These are phyloP conservation scores for Ustilago loliicola DNA, from an alignment of 1,284 basidiomycete species.

Conservation along the genomic window DNA sequence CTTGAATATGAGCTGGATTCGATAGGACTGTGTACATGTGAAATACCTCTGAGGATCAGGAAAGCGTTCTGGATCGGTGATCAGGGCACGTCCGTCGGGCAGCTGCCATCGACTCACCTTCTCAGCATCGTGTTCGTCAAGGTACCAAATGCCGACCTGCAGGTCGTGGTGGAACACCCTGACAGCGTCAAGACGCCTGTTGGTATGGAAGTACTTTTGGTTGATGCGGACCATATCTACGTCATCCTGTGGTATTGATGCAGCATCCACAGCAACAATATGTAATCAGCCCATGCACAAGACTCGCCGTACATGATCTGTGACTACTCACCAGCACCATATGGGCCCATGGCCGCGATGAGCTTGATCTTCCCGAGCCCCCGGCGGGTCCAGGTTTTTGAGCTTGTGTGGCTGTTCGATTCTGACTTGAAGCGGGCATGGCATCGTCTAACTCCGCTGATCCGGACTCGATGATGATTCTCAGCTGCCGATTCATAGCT, in stretches of 20 bases:
- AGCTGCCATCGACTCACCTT: slow-evolving; percentile 13
- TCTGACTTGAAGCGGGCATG: not conserved
- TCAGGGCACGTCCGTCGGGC: not conserved
- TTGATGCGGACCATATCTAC: slow-evolving; percentile 35
- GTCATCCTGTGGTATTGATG: slow-evolving; percentile 17
- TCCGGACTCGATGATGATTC: slow-evolving; percentile 32
- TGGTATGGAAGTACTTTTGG: slow-evolving; percentile 22
- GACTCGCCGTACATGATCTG: not conserved
- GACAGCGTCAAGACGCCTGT: slow-evolving; percentile 23
- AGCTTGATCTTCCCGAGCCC: not conserved
- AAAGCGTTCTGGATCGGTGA: not conserved
- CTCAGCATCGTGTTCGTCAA: slow-evolving; percentile 20
- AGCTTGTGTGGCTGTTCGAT: not conserved
- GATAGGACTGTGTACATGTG: slow-evolving; percentile 11
- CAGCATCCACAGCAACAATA: not conserved
- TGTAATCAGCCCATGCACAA: not conserved
- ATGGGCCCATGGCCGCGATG: slow-evolving; percentile 14
- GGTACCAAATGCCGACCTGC: slow-evolving; percentile 26
- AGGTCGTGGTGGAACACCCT: slow-evolving; percentile 17
- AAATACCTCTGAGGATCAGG: not conserved
- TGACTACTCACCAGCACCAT: slow-evolving; percentile 23
- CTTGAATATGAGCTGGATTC: slow-evolving; percentile 35
- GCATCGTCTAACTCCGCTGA: slow-evolving; percentile 4
- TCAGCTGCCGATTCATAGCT: slow-evolving; percentile 10
- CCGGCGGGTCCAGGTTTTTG: not conserved